Evolutionary conservation across 371 early-diverging fungal genomes (phyloP).

Genomic region (Gilbertella persicaria): DNA sequence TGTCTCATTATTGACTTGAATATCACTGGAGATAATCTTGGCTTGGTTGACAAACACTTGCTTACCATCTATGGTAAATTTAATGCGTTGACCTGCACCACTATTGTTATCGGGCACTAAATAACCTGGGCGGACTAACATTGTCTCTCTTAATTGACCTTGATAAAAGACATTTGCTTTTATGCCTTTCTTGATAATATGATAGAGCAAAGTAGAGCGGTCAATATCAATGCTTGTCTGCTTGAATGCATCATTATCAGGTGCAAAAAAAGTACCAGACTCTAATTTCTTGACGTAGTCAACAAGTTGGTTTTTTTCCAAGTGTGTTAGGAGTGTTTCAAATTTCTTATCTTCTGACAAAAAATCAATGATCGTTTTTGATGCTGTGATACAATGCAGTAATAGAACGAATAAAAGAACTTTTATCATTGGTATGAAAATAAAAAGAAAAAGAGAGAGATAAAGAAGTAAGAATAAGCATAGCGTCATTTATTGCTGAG

Average conservation of each 20-base stretch:
- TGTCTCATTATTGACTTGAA: conserved; percentile 37
- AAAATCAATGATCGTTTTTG: conserved; percentile 29
- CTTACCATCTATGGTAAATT: conserved; percentile 35
- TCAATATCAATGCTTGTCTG: conserved; percentile 29
- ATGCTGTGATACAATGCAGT: no score
- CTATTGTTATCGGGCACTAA: conserved; percentile 31
- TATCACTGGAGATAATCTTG: conserved; percentile 39
- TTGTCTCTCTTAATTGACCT: conserved; percentile 47
- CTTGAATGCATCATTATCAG: conserved; percentile 54
- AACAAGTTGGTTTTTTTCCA: conserved; percentile 23
- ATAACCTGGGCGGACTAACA: conserved; percentile 35
- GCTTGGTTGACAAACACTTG: conserved; percentile 41
- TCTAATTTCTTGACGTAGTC: conserved; percentile 27
- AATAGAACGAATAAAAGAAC: no score
- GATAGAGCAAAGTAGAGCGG: conserved; percentile 41
- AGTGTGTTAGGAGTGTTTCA: conserved; percentile 24
- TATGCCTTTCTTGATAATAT: conserved; percentile 33
- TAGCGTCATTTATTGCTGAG: no score
- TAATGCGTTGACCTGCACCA: conserved; percentile 33
- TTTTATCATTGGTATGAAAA: no score
- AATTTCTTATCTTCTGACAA: conserved; percentile 33
- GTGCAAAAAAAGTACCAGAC: conserved; percentile 56
- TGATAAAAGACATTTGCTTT: conserved; percentile 30
- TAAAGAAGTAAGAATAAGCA: no score
- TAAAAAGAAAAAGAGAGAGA: no score